phyloP scores from a whole-genome alignment of 148 eudicot genomes.

The Vaccinium macrocarpon region DNA sequence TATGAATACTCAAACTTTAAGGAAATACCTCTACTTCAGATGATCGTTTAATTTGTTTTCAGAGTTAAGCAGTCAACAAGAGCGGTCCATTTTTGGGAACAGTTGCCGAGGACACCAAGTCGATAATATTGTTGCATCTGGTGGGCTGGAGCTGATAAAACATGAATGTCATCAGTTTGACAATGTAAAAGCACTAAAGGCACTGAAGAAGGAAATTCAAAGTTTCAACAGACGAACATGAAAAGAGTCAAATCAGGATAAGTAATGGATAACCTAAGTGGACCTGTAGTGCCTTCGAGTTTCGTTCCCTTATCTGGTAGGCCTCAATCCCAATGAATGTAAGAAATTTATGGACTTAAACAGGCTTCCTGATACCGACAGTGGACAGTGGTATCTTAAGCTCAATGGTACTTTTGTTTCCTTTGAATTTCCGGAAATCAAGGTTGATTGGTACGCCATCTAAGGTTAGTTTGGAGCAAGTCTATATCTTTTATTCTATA shows the following conservation, averaged over 20 bases:
- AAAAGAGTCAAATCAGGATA: background rate
- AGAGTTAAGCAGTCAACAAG: constrained; percentile 75
- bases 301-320: background rate
- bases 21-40: constrained; percentile 62
- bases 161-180: constrained; percentile 2
- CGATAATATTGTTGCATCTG: constrained; percentile 97
- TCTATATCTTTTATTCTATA: too few relatives aligned
- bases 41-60: constrained; percentile 75
- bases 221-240: background rate
- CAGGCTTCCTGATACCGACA: too few relatives aligned
- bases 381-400: too few relatives aligned
- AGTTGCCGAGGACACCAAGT: constrained; percentile 73
- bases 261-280: background rate
- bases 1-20: background rate
- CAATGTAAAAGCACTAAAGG: background rate
- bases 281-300: background rate
- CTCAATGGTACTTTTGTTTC: too few relatives aligned
- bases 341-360: too few relatives aligned
- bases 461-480: too few relatives aligned
- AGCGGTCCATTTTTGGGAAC: constrained; percentile 67
- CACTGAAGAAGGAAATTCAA: background rate
- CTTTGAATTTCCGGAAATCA: too few relatives aligned
- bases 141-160: constrained; percentile 86
- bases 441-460: too few relatives aligned
- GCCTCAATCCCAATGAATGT: background rate